Evolutionary conservation across 2,329 filamentous ascomycete species (phyloP).

Genomic region (Trichoderma sp.): DNA sequence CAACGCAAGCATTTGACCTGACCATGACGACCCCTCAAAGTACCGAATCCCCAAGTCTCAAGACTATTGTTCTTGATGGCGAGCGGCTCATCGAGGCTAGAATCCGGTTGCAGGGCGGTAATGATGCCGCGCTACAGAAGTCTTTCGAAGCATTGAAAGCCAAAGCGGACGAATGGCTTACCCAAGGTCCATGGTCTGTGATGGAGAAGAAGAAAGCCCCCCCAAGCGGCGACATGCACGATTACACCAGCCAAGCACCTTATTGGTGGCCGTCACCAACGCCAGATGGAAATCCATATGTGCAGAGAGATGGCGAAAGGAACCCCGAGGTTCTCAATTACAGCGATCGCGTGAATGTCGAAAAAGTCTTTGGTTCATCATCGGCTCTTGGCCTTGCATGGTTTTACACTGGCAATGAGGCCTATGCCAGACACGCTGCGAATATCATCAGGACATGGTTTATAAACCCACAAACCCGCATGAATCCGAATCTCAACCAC

Average conservation of each 20-base stretch:
- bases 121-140: background rate
- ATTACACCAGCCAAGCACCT: slow-evolving; percentile 19
- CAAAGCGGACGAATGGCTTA: slow-evolving; percentile 13
- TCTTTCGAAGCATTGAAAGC: background rate
- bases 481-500: slow-evolving; percentile 20
- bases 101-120: background rate
- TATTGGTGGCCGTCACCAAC: slow-evolving; percentile 19
- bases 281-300: slow-evolving; percentile 5
- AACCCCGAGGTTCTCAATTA: slow-evolving; percentile 18
- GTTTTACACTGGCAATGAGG: slow-evolving; percentile 17
- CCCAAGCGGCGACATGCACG: slow-evolving; percentile 13
- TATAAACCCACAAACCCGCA: slow-evolving; percentile 4
- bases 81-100: background rate
- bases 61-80: slow-evolving; percentile 15
- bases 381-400: slow-evolving; percentile 15
- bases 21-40: background rate
- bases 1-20: background rate
- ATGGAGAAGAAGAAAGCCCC: slow-evolving; percentile 14
- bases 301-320: slow-evolving; percentile 14
- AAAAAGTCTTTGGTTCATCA: slow-evolving; percentile 14
- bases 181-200: slow-evolving; percentile 16
- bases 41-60: background rate
- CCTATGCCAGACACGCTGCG: slow-evolving; percentile 4
- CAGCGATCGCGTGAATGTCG: slow-evolving; percentile 13
- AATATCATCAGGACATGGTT: slow-evolving; percentile 17